Conservation (phyloP, 768 basidiomycete genomes). For the Megacollybia marginata region DNA sequence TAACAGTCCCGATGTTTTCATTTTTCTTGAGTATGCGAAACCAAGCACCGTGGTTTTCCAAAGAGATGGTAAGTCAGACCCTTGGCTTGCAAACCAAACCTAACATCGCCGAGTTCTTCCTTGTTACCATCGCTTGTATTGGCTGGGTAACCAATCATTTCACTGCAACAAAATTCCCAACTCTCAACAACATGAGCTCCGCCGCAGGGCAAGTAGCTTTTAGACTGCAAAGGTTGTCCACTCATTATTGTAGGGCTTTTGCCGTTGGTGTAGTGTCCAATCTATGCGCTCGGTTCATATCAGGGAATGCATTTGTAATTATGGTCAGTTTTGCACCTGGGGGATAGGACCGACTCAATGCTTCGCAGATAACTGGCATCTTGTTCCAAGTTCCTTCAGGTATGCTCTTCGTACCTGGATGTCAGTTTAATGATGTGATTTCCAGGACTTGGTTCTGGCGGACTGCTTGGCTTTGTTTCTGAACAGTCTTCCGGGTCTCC, state of each 20-base stretch:
- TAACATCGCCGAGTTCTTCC: conserved; percentile 27
- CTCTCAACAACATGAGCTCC: conserved; percentile 70
- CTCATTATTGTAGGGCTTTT: conserved; percentile 44
- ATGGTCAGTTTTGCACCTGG: conserved; percentile 42
- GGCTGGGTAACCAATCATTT: conserved; percentile 82
- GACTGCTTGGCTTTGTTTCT: conserved; percentile 65
- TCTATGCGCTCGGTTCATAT: conserved; percentile 66
- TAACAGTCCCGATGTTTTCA: conserved; percentile 66
- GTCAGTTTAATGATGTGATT: too few relatives aligned
- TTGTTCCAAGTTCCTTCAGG: conserved; percentile 67
- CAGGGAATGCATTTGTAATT: conserved; percentile 72
- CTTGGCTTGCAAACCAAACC: neutral
- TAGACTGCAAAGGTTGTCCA: neutral
- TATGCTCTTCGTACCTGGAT: too few relatives aligned
- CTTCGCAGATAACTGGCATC: conserved; percentile 59
- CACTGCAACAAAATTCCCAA: conserved; percentile 48
- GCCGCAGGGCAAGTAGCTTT: conserved; percentile 50
- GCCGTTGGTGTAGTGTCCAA: conserved; percentile 77
- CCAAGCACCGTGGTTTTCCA: conserved; percentile 48
- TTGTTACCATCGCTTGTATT: conserved; percentile 52
- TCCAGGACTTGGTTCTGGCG: conserved; percentile 72
- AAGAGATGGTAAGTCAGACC: conserved; percentile 42
- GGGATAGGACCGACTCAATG: neutral
- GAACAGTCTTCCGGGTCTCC: conserved; percentile 44
- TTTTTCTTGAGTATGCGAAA: conserved; percentile 60